phyloP scores from a whole-genome alignment of 208 protist genomes.

The Trypanosoma boissoni region DNA sequence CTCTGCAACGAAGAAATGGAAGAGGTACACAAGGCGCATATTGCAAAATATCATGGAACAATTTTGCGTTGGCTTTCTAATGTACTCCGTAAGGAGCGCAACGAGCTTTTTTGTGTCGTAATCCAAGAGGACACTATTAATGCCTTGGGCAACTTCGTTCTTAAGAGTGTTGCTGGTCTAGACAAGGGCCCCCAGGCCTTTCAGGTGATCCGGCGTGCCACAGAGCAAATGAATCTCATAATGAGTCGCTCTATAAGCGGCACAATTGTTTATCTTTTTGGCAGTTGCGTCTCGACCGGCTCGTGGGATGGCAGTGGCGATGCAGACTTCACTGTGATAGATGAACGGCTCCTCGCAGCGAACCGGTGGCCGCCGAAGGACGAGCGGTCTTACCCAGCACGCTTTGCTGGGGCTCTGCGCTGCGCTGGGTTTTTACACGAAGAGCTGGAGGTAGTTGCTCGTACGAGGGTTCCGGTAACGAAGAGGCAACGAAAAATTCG shows the following conservation, averaged over 20 bases:
- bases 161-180: slow-evolving; percentile 26
- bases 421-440: slow-evolving; percentile 56
- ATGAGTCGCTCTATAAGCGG: slow-evolving; percentile 7
- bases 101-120: neutral
- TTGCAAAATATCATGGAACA: slow-evolving; percentile 1
- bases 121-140: neutral
- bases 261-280: slow-evolving; percentile 57
- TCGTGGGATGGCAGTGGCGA: slow-evolving; percentile 78
- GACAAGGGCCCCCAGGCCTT: slow-evolving; percentile 53
- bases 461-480: slow-evolving; percentile 67
- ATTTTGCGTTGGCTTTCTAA: slow-evolving; percentile 1
- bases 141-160: slow-evolving; percentile 35
- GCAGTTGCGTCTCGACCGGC: slow-evolving; percentile 69
- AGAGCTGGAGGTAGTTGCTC: slow-evolving; percentile 51
- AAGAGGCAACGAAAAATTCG: slow-evolving; percentile 31
- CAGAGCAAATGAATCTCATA: slow-evolving; percentile 36
- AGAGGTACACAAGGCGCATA: slow-evolving; percentile 7
- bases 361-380: slow-evolving; percentile 1
- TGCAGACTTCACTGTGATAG: slow-evolving; percentile 63
- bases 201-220: slow-evolving; percentile 37
- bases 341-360: neutral
- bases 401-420: slow-evolving; percentile 32
- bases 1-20: slow-evolving; percentile 10
- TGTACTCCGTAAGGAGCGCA: neutral
- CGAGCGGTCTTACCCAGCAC: slow-evolving; percentile 25